Percentiles rank a stretch among this genome's conserved stretches.
These are phyloP conservation scores for Scheffersomyces amazonensis DNA, from an alignment of 805 yeast species.

Conservation along the genomic window DNA sequence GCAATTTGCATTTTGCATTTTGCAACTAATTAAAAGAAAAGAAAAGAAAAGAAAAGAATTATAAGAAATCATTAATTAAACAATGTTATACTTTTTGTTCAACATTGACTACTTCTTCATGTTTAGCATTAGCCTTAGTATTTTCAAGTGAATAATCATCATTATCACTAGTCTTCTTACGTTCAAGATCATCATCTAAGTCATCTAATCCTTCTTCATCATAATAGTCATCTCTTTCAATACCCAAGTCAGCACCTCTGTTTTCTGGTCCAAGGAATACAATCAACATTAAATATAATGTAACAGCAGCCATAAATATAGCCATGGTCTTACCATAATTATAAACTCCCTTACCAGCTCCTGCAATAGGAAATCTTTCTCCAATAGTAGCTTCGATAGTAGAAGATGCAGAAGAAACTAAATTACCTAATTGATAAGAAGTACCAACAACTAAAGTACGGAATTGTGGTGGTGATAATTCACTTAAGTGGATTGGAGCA, in stretches of 20 bases:
- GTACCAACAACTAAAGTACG: conserved; percentile 61
- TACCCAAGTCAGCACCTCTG: conserved; percentile 19
- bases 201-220: conserved; percentile 3
- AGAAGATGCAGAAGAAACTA: conserved; percentile 67
- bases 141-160: too few relatives aligned
- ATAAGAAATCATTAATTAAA: too few relatives aligned
- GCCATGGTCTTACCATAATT: conserved; percentile 72
- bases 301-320: conserved; percentile 63
- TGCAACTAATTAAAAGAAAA: too few relatives aligned
- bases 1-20: too few relatives aligned
- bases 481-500: conserved; percentile 62
- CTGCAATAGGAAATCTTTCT: conserved; percentile 50
- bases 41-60: too few relatives aligned
- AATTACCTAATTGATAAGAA: conserved; percentile 69
- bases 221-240: conserved; percentile 10
- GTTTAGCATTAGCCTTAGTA: too few relatives aligned
- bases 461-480: conserved; percentile 50
- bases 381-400: conserved; percentile 70
- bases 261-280: conserved; percentile 63
- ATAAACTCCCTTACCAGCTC: conserved; percentile 23
- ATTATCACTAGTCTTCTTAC: neutral
- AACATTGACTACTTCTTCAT: too few relatives aligned
- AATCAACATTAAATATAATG: conserved; percentile 48
- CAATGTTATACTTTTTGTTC: too few relatives aligned
- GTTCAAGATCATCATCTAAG: conserved; percentile 1